A percentile compares a stretch with the other conserved stretches of the same genome.
Conservation (phyloP, 148 eudicot species). For the Amaranthus hypochondriacus region DNA sequence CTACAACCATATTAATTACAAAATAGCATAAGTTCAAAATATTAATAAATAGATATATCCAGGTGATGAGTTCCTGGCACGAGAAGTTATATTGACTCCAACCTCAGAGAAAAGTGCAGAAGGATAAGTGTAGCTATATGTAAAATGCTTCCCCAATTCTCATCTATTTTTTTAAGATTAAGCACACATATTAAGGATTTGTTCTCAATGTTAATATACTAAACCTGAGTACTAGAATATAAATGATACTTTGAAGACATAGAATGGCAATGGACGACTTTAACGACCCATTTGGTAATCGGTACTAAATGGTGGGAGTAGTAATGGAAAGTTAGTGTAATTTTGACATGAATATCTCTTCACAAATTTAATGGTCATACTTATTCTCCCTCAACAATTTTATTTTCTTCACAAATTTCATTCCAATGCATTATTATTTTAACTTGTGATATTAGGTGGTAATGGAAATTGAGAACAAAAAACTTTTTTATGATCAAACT, state of each 20-base stretch:
- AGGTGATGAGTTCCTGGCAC: constrained; percentile 4
- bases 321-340: too few species aligned
- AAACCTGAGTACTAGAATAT: neutral
- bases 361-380: too few species aligned
- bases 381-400: too few species aligned
- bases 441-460: too few species aligned
- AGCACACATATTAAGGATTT: neutral
- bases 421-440: too few species aligned
- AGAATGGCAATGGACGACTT: neutral
- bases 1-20: constrained; percentile 26
- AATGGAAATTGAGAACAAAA: too few species aligned
- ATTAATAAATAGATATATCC: neutral
- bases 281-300: too few species aligned
- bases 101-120: neutral
- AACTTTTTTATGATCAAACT: too few species aligned
- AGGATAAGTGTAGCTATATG: neutral
- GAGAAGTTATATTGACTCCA: constrained; percentile 1
- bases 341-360: too few species aligned
- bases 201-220: neutral
- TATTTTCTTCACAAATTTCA: too few species aligned
- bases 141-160: neutral
- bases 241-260: neutral
- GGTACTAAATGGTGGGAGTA: too few species aligned
- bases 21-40: constrained; percentile 9
- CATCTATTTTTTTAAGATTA: neutral